Percentiles rank a stretch among this genome's conserved stretches.
These are phyloP conservation scores for Pythium chondricola DNA, from an alignment of 352 stramenopile species.

Conservation along the genomic window DNA sequence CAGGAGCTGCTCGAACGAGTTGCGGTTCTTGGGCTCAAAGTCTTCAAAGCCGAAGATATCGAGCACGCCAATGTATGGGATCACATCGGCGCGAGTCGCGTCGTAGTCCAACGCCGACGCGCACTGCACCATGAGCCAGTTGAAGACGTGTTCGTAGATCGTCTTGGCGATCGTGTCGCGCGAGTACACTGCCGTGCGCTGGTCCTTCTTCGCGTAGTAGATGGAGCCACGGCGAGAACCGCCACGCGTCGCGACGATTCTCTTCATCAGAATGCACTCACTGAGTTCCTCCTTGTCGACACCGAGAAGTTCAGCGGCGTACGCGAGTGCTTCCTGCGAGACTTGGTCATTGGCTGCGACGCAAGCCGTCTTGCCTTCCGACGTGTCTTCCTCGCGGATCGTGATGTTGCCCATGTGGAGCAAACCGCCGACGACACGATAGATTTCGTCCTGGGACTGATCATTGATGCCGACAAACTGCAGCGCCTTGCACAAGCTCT, in stretches of 20 bases:
- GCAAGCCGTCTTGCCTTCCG: constrained; percentile 64
- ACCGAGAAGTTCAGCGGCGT: constrained; percentile 59
- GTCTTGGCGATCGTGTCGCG: constrained; percentile 88
- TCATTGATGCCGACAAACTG: constrained; percentile 71
- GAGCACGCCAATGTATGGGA: constrained; percentile 87
- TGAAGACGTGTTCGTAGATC: constrained; percentile 87
- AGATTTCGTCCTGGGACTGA: constrained; percentile 62
- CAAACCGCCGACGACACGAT: constrained; percentile 60
- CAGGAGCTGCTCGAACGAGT: constrained; percentile 89
- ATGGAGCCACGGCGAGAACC: constrained; percentile 60
- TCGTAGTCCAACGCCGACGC: constrained; percentile 74
- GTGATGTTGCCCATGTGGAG: constrained; percentile 77
- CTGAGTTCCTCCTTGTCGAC: constrained; percentile 56
- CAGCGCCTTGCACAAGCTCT: constrained; percentile 52
- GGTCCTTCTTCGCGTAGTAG: constrained; percentile 71
- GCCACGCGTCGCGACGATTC: constrained; percentile 65
- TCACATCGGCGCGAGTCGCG: constrained; percentile 69
- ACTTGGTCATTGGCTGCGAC: constrained; percentile 37
- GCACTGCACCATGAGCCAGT: constrained; percentile 84
- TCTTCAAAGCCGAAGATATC: constrained; percentile 93
- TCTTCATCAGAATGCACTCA: constrained; percentile 73
- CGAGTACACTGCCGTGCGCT: constrained; percentile 66
- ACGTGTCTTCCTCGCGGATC: constrained; percentile 65
- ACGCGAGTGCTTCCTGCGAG: constrained; percentile 37
- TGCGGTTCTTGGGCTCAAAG: constrained; percentile 84